Evolutionary conservation across 2,329 filamentous ascomycete species (phyloP).

Genomic region (Tolypocladium album): DNA sequence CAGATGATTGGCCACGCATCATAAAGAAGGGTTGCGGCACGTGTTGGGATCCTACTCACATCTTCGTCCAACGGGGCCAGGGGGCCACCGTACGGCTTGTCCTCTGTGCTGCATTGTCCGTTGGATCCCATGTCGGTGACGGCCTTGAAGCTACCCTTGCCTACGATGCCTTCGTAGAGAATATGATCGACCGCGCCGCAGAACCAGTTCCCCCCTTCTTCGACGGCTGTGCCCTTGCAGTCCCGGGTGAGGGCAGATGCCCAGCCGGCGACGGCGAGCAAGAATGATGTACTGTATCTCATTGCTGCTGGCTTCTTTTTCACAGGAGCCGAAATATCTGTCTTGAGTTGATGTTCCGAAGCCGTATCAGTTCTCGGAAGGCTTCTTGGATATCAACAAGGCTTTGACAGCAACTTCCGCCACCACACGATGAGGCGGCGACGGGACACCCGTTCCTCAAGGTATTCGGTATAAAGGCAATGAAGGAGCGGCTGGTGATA

Average conservation of each 20-base stretch:
- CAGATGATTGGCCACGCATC: background rate
- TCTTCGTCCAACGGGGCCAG: constrained; percentile 61
- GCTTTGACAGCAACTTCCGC: background rate
- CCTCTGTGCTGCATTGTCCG: constrained; percentile 42
- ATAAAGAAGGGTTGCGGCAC: background rate
- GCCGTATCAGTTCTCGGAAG: background rate
- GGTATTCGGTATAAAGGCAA: background rate
- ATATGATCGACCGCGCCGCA: constrained; percentile 55
- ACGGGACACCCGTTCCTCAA: background rate
- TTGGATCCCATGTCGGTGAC: constrained; percentile 48
- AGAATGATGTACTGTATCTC: constrained; percentile 16
- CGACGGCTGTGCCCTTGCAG: constrained; percentile 20
- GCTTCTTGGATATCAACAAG: background rate
- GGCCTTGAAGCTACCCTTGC: constrained; percentile 51
- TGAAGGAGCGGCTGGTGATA: background rate
- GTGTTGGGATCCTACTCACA: constrained; percentile 38
- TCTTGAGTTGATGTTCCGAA: background rate
- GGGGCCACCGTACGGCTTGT: constrained; percentile 44
- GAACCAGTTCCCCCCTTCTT: constrained; percentile 51
- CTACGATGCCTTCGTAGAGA: constrained; percentile 53
- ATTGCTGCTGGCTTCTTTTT: constrained; percentile 8
- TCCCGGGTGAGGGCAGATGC: constrained; percentile 20
- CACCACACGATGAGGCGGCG: background rate
- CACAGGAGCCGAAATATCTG: background rate
- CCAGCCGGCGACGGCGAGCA: constrained; percentile 18